A percentile compares a stretch with the other conserved stretches of the same genome.
phyloP scores from a whole-genome alignment of 768 basidiomycete species.

The Epithele typhae region DNA sequence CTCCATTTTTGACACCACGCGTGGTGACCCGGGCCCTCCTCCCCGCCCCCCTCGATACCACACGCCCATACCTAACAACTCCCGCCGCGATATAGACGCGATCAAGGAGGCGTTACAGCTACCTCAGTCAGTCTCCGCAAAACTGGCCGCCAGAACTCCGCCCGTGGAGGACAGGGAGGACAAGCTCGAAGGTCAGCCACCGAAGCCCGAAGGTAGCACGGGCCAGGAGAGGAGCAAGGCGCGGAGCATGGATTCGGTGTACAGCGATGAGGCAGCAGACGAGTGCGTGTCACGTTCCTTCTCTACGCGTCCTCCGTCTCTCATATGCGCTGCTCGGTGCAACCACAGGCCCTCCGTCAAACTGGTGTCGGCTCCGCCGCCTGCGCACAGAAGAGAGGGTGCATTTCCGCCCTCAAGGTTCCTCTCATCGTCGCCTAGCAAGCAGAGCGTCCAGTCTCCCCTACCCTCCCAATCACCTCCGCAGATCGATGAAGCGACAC shows the following conservation, averaged over 20 bases:
- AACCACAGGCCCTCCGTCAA: slow-evolving; percentile 12
- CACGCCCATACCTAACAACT: slow-evolving; percentile 26
- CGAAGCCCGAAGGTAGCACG: slow-evolving; percentile 4
- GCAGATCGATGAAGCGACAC: background rate
- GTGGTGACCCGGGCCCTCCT: slow-evolving; percentile 49
- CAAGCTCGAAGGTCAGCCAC: background rate
- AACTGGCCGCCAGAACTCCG: slow-evolving; percentile 30
- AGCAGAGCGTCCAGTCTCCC: slow-evolving; percentile 9
- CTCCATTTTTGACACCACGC: slow-evolving; percentile 37
- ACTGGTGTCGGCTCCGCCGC: slow-evolving; percentile 2
- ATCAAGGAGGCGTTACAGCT: slow-evolving; percentile 59
- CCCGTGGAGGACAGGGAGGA: slow-evolving; percentile 15
- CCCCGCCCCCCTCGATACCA: slow-evolving; percentile 48
- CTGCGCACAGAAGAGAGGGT: slow-evolving; percentile 50
- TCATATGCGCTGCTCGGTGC: background rate
- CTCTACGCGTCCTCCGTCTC: background rate
- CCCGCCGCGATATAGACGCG: slow-evolving; percentile 43
- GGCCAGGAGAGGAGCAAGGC: background rate
- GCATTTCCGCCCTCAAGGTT: slow-evolving; percentile 53
- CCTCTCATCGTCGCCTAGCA: slow-evolving; percentile 4
- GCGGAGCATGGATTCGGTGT: slow-evolving; percentile 5
- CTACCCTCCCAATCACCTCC: slow-evolving; percentile 3
- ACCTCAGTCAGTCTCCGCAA: slow-evolving; percentile 40
- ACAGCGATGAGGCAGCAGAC: slow-evolving; percentile 16
- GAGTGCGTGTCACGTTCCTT: slow-evolving; percentile 3